Base-by-base conservation (phyloP, 371 early-diverging fungal genomes). In the Mortierella sp. region DNA sequence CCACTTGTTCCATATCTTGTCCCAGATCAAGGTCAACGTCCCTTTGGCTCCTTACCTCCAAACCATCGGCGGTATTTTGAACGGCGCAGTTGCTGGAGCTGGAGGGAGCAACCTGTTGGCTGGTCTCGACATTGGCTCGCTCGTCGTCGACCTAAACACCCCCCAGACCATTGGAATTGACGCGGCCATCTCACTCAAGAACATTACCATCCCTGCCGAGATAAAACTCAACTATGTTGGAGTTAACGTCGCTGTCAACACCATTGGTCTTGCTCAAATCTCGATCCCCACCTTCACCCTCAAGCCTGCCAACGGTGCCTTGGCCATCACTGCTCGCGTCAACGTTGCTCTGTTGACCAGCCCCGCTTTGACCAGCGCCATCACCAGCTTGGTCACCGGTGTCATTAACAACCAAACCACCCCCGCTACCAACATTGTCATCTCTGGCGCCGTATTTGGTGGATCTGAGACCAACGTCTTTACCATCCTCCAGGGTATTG, bases 201-300 rank as follows among this genome's bases (percentile, higher is more conserved):
- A 82, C 76, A n/a, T 86, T 54, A 68, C 78, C 45, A 50, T 86
- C 68, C 86, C 86, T 26, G 86, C 82, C 31, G 68, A 86, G 76
- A 79, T 86, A 65, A 82, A 80, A 47, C 86, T 86, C 73, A 86
- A 82, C 72, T 86, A 86, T 34, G 80, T 86, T 24, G 86, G 86
- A n/a, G 48, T 80, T 55, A 82, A 82, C 74, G 13, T 82, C 14
- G 86, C 80, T 16, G 54, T 86, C 55, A 76, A 82, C 73, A 68
- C 86, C 16, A 68, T 80, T 31, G 75, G 65, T 11, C 54, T 86
- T 74, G 86, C 82, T 16, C 77, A 86, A 71, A 54, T 86, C 44
- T 31, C 80, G 16, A 55, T 86, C n/a, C 86, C 86, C 38, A 31
- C 58, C 58, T 82, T 86, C 78, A 52, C 75, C 50, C 75, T 86